A percentile compares a stretch with the other conserved stretches of the same genome.
Conservation (phyloP, 495 filamentous ascomycete genomes). For the Aspergillus asperescens region DNA sequence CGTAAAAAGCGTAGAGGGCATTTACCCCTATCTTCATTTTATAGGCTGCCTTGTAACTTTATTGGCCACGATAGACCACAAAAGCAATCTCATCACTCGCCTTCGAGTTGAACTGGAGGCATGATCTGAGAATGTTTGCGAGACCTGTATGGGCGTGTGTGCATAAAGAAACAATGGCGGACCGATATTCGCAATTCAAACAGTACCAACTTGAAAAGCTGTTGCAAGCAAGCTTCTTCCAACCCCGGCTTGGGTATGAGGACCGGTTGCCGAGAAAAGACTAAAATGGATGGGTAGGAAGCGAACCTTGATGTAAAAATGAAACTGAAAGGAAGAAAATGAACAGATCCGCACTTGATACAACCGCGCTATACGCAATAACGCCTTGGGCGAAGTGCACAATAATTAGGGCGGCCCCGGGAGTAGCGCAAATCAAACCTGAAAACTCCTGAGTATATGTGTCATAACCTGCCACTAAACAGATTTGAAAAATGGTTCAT, state of each 20-base stretch:
- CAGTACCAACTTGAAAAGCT: background rate
- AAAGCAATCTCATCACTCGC: no score
- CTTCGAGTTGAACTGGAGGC: background rate
- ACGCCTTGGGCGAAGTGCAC: background rate
- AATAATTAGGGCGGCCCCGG: background rate
- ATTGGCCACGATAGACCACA: background rate
- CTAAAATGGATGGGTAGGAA: background rate
- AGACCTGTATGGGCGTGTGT: background rate
- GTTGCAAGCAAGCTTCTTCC: background rate
- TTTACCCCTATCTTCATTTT: background rate
- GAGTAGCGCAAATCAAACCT: background rate
- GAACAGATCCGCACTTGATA: background rate
- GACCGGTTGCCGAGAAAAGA: background rate
- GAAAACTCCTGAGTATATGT: background rate
- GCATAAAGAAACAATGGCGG: background rate
- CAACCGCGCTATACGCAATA: background rate
- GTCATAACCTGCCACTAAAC: background rate
- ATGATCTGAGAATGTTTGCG: background rate
- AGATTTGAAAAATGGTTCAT: background rate
- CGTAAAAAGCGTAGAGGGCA: background rate
- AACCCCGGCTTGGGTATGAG: background rate
- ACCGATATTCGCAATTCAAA: background rate
- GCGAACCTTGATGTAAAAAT: background rate
- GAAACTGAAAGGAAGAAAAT: background rate
- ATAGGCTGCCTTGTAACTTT: background rate